Evolutionary conservation across 345 rosid species (phyloP).

Genomic region (Balakata baccata): DNA sequence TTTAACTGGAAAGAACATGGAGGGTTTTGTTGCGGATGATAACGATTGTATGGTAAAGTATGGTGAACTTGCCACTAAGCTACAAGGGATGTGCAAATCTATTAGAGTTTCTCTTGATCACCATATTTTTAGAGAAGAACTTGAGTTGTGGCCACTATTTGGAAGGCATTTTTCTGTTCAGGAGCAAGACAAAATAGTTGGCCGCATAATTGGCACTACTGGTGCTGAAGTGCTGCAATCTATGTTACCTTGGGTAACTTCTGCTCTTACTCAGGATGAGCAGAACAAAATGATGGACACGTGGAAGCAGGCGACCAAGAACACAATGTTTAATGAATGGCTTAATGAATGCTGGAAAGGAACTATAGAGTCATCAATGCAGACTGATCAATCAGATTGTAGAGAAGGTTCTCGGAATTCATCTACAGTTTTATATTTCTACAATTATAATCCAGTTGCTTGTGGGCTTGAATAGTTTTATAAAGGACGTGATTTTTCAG

Average conservation of each 20-base stretch:
- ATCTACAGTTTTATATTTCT: slow-evolving; percentile 10
- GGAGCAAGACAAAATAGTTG: slow-evolving; percentile 86
- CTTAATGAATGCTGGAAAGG: slow-evolving; percentile 76
- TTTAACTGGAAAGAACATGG: slow-evolving; percentile 22
- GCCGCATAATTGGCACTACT: slow-evolving; percentile 85
- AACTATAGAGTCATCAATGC: slow-evolving; percentile 45
- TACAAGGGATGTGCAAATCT: slow-evolving; percentile 96
- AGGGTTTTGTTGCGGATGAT: slow-evolving; percentile 23
- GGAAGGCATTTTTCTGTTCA: slow-evolving; percentile 65
- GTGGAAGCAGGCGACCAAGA: slow-evolving; percentile 92
- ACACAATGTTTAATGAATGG: slow-evolving; percentile 94
- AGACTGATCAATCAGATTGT: slow-evolving; percentile 41
- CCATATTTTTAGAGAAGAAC: slow-evolving; percentile 80
- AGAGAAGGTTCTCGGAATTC: slow-evolving; percentile 42
- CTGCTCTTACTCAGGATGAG: slow-evolving; percentile 82
- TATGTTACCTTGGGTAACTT: slow-evolving; percentile 94
- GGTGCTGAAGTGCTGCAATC: slow-evolving; percentile 93
- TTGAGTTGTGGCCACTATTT: slow-evolving; percentile 90
- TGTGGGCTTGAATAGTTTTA: slow-evolving; percentile 9
- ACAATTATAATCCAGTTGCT: slow-evolving; percentile 11
- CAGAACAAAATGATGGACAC: slow-evolving; percentile 93
- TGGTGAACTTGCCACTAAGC: slow-evolving; percentile 70
- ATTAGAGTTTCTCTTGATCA: slow-evolving; percentile 76
- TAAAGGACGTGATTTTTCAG: neutral
- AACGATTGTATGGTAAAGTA: slow-evolving; percentile 46